Percentiles rank a stretch among this genome's conserved stretches.
Evolutionary conservation across 208 protist species (phyloP).

Genomic region (Acanthamoeba royreba): DNA sequence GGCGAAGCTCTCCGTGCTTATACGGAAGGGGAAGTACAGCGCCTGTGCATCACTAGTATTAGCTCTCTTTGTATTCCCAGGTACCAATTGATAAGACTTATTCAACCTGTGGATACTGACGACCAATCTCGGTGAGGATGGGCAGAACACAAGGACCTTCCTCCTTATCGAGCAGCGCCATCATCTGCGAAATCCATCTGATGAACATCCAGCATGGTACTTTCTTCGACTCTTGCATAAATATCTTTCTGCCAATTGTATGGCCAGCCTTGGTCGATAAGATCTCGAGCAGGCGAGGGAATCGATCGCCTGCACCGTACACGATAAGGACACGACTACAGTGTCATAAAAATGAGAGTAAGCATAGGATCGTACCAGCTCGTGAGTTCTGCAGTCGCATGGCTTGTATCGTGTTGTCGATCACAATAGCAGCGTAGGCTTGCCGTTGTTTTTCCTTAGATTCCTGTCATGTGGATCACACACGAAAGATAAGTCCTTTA

Average conservation of each 20-base stretch:
- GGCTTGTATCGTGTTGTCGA: slow-evolving; percentile 55
- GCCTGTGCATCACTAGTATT: too few relatives aligned
- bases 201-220: slow-evolving; percentile 76
- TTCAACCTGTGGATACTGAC: background rate
- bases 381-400: slow-evolving; percentile 54
- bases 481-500: too few relatives aligned
- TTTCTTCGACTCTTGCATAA: background rate
- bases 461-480: background rate
- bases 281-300: slow-evolving; percentile 78
- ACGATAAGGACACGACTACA: background rate
- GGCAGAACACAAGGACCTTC: slow-evolving; percentile 55
- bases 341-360: too few relatives aligned
- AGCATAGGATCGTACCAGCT: background rate
- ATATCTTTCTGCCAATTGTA: background rate
- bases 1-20: slow-evolving; percentile 73
- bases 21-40: slow-evolving; percentile 83
- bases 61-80: background rate
- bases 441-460: slow-evolving; percentile 9
- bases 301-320: slow-evolving; percentile 48
- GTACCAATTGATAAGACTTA: background rate
- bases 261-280: background rate
- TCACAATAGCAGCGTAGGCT: slow-evolving; percentile 34
- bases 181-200: slow-evolving; percentile 80
- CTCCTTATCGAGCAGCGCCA: slow-evolving; percentile 64
- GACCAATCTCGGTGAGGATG: slow-evolving; percentile 74